Conservation (phyloP, 2,329 filamentous ascomycete species). For the Knoxdaviesia proteae region DNA sequence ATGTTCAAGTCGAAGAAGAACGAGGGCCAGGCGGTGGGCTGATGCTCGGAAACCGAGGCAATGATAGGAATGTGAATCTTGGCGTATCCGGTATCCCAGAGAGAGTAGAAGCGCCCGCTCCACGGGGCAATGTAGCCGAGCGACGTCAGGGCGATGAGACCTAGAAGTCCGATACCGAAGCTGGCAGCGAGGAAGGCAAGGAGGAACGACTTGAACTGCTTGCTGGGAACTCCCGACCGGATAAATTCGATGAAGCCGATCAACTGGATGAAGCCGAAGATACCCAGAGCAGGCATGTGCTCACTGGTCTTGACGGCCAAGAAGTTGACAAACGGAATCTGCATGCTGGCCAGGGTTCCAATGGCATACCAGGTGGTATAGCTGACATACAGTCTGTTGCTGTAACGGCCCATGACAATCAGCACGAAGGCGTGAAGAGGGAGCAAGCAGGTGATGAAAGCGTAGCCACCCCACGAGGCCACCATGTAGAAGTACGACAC, state of each 20-base stretch:
- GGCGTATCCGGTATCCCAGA: constrained; percentile 96
- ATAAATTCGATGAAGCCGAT: constrained; percentile 85
- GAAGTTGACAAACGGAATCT: constrained; percentile 97
- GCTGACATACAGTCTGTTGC: constrained; percentile 79
- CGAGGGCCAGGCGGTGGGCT: constrained; percentile 94
- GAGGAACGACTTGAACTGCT: constrained; percentile 85
- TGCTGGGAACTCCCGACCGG: constrained; percentile 67
- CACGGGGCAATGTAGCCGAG: constrained; percentile 88
- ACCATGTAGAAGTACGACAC: constrained; percentile 99
- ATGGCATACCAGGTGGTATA: constrained; percentile 98
- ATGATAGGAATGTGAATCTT: constrained; percentile 99
- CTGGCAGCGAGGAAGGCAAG: constrained; percentile 53
- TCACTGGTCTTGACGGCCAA: constrained; percentile 90
- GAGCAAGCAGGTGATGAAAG: constrained; percentile 95
- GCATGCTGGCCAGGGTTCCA: constrained; percentile 93
- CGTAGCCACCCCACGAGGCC: constrained; percentile 96
- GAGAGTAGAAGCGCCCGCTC: constrained; percentile 96
- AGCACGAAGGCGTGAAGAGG: constrained; percentile 87
- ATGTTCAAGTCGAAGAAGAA: constrained; percentile 99
- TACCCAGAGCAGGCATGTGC: constrained; percentile 94
- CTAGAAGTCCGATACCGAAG: constrained; percentile 51
- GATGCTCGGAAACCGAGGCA: constrained; percentile 97
- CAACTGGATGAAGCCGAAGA: constrained; percentile 89
- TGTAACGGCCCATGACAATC: constrained; percentile 92
- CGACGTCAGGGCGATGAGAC: constrained; percentile 70